phyloP scores from a whole-genome alignment of 1,284 basidiomycete species.

The Cutaneotrichosporon sp. region DNA sequence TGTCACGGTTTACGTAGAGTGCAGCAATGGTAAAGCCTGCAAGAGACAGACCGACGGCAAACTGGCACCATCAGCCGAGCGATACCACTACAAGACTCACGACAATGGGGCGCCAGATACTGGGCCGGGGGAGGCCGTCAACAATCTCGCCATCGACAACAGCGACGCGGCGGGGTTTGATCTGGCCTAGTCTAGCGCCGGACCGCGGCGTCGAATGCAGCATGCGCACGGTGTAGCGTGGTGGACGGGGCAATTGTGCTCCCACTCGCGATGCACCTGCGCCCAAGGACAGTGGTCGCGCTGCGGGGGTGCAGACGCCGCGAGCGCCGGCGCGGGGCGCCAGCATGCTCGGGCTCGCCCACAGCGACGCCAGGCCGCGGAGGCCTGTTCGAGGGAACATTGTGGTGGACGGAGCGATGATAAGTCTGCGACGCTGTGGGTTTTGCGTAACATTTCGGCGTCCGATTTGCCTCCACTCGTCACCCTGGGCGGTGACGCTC shows the following conservation, averaged over 20 bases:
- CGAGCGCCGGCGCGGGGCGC: neutral
- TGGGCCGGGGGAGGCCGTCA: conserved; percentile 6
- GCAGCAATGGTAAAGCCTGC: conserved; percentile 34
- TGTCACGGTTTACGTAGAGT: conserved; percentile 41
- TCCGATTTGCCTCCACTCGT: no score
- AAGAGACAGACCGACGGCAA: conserved; percentile 33
- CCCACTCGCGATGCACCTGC: neutral
- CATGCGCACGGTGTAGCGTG: neutral
- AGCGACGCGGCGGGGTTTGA: conserved; percentile 11
- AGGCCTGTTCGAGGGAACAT: conserved; percentile 3
- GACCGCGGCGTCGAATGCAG: neutral
- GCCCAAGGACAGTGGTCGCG: neutral
- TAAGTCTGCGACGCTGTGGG: no score
- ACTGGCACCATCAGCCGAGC: conserved; percentile 24
- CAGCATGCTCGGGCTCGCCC: neutral
- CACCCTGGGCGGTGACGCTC: no score
- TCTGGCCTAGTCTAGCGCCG: conserved; percentile 10
- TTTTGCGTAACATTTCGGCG: no score
- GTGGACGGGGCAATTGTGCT: neutral
- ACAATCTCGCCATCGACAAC: conserved; percentile 7
- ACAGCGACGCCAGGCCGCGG: neutral
- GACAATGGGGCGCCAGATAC: conserved; percentile 32
- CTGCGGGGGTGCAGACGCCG: neutral
- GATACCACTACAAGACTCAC: conserved; percentile 25
- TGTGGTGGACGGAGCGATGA: neutral